Conservation (phyloP, 805 yeast species). For the Schwanniomyces sp. region DNA sequence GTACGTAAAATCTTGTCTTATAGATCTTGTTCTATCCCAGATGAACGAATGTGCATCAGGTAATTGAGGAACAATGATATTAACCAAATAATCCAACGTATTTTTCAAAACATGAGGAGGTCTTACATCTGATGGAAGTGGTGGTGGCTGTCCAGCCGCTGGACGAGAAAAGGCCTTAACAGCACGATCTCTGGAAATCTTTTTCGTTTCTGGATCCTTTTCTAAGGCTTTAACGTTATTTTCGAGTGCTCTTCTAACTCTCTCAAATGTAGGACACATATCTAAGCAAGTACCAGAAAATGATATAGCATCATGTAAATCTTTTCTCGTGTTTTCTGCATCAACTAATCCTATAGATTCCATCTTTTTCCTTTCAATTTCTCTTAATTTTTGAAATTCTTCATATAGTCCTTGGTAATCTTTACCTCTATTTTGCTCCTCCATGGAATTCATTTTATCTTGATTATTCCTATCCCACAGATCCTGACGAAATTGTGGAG, state of each 20-base stretch:
- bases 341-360: constrained; percentile 82
- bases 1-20: constrained; percentile 94
- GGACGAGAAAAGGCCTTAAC: constrained; percentile 94
- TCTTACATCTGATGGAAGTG: constrained; percentile 94
- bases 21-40: constrained; percentile 97
- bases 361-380: constrained; percentile 73
- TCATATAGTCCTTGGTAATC: constrained; percentile 77
- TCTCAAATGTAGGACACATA: constrained; percentile 94
- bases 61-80: constrained; percentile 57
- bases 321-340: constrained; percentile 77
- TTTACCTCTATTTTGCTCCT: constrained; percentile 38
- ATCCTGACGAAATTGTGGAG: constrained; percentile 35
- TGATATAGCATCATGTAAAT: constrained; percentile 81
- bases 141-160: constrained; percentile 98
- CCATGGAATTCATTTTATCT: constrained; percentile 53
- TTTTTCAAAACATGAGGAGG: constrained; percentile 75
- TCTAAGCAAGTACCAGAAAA: constrained; percentile 88
- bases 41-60: constrained; percentile 88
- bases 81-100: constrained; percentile 72
- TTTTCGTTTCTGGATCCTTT: constrained; percentile 54
- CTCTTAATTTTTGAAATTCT: constrained; percentile 70
- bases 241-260: constrained; percentile 83
- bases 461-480: constrained; percentile 83
- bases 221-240: constrained; percentile 83
- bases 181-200: constrained; percentile 60